A percentile compares a stretch with the other conserved stretches of the same genome.
phyloP scores from a whole-genome alignment of 75 land plant species.

The Ceratopteris richardii region DNA sequence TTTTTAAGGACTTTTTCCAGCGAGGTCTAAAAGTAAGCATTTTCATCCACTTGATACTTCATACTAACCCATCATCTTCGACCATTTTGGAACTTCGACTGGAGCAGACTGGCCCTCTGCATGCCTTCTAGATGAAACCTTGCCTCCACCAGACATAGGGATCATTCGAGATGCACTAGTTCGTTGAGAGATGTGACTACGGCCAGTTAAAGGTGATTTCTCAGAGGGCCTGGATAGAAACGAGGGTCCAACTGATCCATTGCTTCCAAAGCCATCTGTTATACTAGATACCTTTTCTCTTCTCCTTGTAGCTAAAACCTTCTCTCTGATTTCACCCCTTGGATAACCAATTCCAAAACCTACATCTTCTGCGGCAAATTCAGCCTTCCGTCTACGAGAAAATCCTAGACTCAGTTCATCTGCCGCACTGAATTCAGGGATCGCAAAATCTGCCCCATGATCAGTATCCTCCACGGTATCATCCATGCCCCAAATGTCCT shows the following conservation, averaged over 20 bases:
- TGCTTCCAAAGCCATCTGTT: neutral
- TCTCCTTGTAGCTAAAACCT: neutral
- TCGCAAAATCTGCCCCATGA: constrained; percentile 4
- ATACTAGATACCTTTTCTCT: neutral
- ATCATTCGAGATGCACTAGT: constrained; percentile 20
- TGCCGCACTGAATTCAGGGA: neutral
- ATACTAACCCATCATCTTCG: constrained; percentile 30
- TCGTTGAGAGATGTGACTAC: neutral
- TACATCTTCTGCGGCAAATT: constrained; percentile 1
- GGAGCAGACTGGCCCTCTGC: constrained; percentile 46
- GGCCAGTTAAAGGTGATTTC: neutral
- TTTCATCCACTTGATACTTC: no score
- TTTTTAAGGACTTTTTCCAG: no score
- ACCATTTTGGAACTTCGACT: constrained; percentile 53
- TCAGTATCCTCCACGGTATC: constrained; percentile 4
- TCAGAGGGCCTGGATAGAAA: neutral
- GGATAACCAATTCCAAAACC: neutral
- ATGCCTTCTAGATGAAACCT: neutral
- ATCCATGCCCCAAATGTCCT: constrained; percentile 17
- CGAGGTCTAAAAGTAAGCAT: no score
- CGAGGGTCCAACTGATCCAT: neutral
- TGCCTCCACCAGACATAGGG: constrained; percentile 6
- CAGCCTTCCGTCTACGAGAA: neutral
- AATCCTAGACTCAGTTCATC: constrained; percentile 1
- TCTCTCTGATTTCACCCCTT: neutral